Conservation (phyloP, 345 rosid species). For the Chamaenerion angustifolium region DNA sequence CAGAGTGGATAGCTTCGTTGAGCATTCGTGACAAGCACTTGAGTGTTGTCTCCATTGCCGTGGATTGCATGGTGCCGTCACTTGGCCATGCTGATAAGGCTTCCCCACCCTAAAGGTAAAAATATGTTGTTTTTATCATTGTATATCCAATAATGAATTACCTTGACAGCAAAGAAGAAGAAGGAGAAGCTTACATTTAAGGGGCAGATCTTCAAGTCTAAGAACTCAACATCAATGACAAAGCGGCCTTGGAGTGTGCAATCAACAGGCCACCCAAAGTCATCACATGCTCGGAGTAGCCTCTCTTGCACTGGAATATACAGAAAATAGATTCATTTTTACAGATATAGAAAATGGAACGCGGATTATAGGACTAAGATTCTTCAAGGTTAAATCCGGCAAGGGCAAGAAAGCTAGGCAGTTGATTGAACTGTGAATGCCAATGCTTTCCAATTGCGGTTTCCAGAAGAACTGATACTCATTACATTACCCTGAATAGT, state of each 20-base stretch:
- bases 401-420: too few species aligned
- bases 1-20: slow-evolving; percentile 60
- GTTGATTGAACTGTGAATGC: too few species aligned
- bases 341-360: not conserved
- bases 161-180: too few species aligned
- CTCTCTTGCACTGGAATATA: slow-evolving; percentile 54
- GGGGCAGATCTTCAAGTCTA: slow-evolving; percentile 67
- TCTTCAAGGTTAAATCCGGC: not conserved
- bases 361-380: not conserved
- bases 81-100: slow-evolving; percentile 58
- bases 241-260: slow-evolving; percentile 50
- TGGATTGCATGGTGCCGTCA: slow-evolving; percentile 48
- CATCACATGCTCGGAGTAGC: slow-evolving; percentile 54
- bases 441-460: too few species aligned
- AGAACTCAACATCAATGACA: slow-evolving; percentile 81
- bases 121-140: too few species aligned
- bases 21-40: slow-evolving; percentile 78
- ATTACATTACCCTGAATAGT: too few species aligned
- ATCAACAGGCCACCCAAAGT: slow-evolving; percentile 79
- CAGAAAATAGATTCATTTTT: not conserved
- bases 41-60: slow-evolving; percentile 50
- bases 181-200: slow-evolving; percentile 39
- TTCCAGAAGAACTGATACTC: too few species aligned
- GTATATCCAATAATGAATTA: too few species aligned
- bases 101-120: slow-evolving; percentile 39